Base-by-base conservation (phyloP, 2,329 filamentous ascomycete species). In the Arthrobotrys musiformis region DNA sequence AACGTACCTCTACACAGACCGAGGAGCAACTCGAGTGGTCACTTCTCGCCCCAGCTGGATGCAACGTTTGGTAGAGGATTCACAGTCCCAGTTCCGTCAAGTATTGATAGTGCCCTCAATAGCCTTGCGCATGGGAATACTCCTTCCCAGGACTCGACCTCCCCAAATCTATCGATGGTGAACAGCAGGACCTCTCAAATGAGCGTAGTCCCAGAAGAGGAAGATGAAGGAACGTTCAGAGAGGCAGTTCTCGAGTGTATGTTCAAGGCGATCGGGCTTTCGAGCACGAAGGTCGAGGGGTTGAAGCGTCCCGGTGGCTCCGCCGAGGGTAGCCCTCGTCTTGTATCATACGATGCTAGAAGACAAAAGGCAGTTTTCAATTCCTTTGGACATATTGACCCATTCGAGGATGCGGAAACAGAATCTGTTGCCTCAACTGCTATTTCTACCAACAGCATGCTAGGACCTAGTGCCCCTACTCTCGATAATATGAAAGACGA, bases 181-280 rank as follows among this genome's bases (percentile, higher is more conserved):
- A 77, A 66, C 35, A 77, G 73, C 30, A 54, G 66, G 6, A 46
- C 44, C 9, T 70, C 66, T 8, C 58, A 67, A 17, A 77, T 77
- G 66, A 37, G 44, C 11, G 66, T 61, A 17, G 66, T 77, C 7
- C 73, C 66, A 0, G 73, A 70, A 30, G 67, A 64, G 33, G 93
- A 97, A 79, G 95, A 98, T 82, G 94, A 97, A 81, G 89, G 91
- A 54, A 84, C 97, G 5, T 98, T 99, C 83, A 88, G 96, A 44
- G 90, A 93, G 73, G 96, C 93, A 0, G 93, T 99, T 15, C 85
- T 98, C 22, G 93, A 97, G 80, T 98, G 95, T 82, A 97, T 99
- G 85, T 94, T 97, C 84, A 97, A 94, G 82, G 92, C 93, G 0
- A 91, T 99, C 76, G 95, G 95, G 0, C 85, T 99, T 69, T 91